Evolutionary conservation across 2,329 filamentous ascomycete genomes (phyloP).

Genomic region (Aspergillus fructus): DNA sequence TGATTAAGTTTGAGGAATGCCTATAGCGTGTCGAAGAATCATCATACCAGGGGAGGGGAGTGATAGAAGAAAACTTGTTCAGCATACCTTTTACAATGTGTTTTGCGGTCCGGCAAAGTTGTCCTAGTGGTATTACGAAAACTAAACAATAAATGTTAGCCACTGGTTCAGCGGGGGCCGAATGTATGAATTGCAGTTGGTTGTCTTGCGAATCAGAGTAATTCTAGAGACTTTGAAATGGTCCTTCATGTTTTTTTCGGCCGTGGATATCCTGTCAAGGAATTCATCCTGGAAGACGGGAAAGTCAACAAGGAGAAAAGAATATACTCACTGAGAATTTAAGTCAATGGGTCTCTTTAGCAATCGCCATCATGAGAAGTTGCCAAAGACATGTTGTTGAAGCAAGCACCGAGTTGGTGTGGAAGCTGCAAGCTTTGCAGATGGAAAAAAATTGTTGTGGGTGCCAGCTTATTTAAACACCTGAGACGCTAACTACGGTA

Average conservation of each 20-base stretch:
- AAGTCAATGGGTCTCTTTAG: constrained; percentile 1
- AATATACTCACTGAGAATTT: background rate
- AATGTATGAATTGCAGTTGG: background rate
- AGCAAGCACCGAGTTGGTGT: constrained; percentile 2
- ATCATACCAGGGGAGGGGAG: constrained; percentile 50
- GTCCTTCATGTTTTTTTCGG: constrained; percentile 56
- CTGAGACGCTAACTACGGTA: constrained; percentile 13
- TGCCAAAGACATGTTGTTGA: constrained; percentile 1
- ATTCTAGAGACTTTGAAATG: constrained; percentile 52
- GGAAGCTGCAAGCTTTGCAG: constrained; percentile 18
- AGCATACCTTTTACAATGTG: constrained; percentile 46
- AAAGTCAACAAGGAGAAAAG: background rate
- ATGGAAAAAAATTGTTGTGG: constrained; percentile 24
- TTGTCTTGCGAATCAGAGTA: constrained; percentile 49
- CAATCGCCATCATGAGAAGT: background rate
- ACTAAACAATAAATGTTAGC: constrained; percentile 2
- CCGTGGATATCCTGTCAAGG: constrained; percentile 56
- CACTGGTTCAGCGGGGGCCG: constrained; percentile 9
- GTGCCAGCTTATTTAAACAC: constrained; percentile 20
- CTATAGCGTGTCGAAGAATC: constrained; percentile 63
- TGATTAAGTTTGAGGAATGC: constrained; percentile 68
- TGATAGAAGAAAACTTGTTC: constrained; percentile 10
- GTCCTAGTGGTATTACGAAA: background rate
- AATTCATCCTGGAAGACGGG: constrained; percentile 38
- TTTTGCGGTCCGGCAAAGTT: background rate